Base-by-base conservation (phyloP, 2,329 filamentous ascomycete species). In the Rutstroemia sp. region DNA sequence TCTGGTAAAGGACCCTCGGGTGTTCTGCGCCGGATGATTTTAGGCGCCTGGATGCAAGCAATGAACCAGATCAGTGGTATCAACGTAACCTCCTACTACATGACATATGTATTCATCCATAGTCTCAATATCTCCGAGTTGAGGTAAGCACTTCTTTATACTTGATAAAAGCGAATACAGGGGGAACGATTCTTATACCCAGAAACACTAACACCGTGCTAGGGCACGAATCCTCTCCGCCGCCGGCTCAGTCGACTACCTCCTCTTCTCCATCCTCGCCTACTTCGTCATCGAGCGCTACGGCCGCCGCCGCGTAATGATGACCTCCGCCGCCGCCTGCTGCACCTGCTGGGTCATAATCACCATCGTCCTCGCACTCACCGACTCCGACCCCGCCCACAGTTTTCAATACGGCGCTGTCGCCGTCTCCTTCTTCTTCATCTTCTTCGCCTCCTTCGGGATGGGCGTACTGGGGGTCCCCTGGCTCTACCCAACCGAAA, bases 281-380 rank as follows among this genome's bases (percentile, higher is more conserved):
- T 46, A 52, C 41, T 52, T 46, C 14, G 50, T 52, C 1, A 52
- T 52, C n/a, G 76, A 78, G 69, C 78, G 80, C 1, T 79, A 85
- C 3, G 85, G 85, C 10, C 83, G 87, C 30, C 79, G 87, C n/a
- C 79, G 81, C 65, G 78, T 90, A 59, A 89, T 91, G 85, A 46
- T 52, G 39, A n/a, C 42, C 4, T 52, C 50, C 3, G 60, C 63
- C 37, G 68, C 70, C 6, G 78, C 74, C 9, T 78, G 76, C 57
- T 75, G 72, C 1, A 71, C 74, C 12, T 80, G 74, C 37, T 74
- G 74, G 71, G 63, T 74, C 49, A 65, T 74, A 60, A 70, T 74
- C 25, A 61, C 71, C 0, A 66, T 69, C 1, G 62, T 73, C 0
- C 66, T 73, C 6, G 54, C 16, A 2, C 63, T 52, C 58, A 63